Conservation (phyloP, 2,329 filamentous ascomycete species). For the Talaromyces sp. region DNA sequence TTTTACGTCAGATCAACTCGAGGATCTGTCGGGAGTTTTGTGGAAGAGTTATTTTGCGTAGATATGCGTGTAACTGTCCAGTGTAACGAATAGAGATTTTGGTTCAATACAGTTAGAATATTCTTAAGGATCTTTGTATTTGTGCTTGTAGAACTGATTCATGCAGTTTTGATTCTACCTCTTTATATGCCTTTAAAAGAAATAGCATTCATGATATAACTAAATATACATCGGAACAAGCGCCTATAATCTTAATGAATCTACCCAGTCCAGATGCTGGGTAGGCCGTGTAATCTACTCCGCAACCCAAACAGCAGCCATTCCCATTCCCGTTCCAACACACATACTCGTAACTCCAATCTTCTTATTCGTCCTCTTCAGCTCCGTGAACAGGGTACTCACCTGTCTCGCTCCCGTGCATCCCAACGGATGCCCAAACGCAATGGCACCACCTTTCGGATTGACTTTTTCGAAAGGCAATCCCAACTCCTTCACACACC, state of each 20-base stretch:
- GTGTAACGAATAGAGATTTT: not conserved
- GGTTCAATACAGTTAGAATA: not conserved
- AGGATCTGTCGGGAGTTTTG: conserved; percentile 90
- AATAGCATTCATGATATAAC: not conserved
- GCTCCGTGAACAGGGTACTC: conserved; percentile 84
- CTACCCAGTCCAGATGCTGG: not conserved
- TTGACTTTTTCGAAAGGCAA: conserved; percentile 86
- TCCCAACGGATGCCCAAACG: conserved; percentile 90
- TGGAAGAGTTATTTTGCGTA: conserved; percentile 99
- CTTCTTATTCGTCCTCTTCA: conserved; percentile 78
- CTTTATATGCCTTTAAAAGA: not conserved
- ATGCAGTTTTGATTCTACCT: not conserved
- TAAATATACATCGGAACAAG: not conserved
- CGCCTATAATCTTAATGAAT: not conserved
- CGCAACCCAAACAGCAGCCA: conserved; percentile 94
- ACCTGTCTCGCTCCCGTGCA: conserved; percentile 94
- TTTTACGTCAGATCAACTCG: conserved; percentile 87
- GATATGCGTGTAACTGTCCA: conserved; percentile 12
- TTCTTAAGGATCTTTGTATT: not conserved
- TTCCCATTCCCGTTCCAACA: conserved; percentile 94
- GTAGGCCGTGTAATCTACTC: conserved; percentile 56
- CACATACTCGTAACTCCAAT: conserved; percentile 96
- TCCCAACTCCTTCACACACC: conserved; percentile 84
- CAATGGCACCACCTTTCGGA: conserved; percentile 94
- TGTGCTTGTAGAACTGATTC: too few relatives aligned